Base-by-base conservation (phyloP, 2,329 filamentous ascomycete species). In the Paramyrothecium roridum region DNA sequence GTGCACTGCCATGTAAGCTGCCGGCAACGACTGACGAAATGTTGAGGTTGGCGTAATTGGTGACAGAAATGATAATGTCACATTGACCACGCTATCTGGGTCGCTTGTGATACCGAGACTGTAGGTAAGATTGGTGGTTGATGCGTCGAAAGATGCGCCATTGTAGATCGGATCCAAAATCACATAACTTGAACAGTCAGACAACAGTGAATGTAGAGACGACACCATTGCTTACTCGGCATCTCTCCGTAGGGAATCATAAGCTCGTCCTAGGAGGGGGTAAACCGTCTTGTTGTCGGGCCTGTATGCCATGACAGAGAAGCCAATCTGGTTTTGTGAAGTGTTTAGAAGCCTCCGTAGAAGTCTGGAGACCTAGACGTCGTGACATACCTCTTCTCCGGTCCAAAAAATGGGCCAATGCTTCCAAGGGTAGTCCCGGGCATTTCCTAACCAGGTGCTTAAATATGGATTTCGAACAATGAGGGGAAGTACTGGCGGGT, bases 361-460 rank as follows among this genome's bases (percentile, higher is more conserved):
- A 6, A 30, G 26, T 10, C 10, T 30, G 6, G 10, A 6, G 4
- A 30, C 10, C 26, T 6, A 10, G 10, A 10, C 6, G 10, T 30
- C 10, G 26, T 10, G 10, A 17, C 68, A 53, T 70, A 84, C 80
- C 67, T 87, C 80, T 64, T 85, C 78, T 34, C 89, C 89, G 8
- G 87, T 90, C 80, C 87, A 93, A 70, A 93, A 92, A 70, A 93
- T 93, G 22, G 91, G 91, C 91, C 91, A 96, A 73, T 84, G 82
- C 53, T 85, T 81, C 91, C 91, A 96, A 2, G 91, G 91, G 48
- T 80, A 80, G 54, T 88, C 82, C 61, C 91, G 81, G 45, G 90
- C 89, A 70, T 83, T 80, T 50, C 79, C 78, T 55, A 91, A 67
- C 83, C 83, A 86, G 34, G 81, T 78, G 65, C 81, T 85, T 55